A percentile compares a stretch with the other conserved stretches of the same genome.
Conservation (phyloP, 495 filamentous ascomycete genomes). For the Neurospora cerealis region DNA sequence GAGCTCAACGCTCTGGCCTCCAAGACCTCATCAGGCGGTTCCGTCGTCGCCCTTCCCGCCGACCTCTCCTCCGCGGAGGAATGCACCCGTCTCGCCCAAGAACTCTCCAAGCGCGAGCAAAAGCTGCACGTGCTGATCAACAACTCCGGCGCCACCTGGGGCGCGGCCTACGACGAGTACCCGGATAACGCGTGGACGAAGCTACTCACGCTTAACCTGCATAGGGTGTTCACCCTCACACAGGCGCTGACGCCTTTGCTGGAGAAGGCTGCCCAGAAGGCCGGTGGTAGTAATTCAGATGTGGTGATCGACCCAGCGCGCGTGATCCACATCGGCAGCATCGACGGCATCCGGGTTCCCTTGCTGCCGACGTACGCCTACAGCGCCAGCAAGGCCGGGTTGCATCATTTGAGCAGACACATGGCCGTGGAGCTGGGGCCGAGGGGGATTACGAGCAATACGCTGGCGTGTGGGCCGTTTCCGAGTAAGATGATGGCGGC, state of each 20-base stretch:
- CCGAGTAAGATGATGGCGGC: conserved; percentile 77
- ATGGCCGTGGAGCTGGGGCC: conserved; percentile 61
- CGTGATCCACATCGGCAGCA: conserved; percentile 67
- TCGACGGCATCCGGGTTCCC: conserved; percentile 67
- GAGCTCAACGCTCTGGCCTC: conserved; percentile 16
- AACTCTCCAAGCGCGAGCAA: conserved; percentile 49
- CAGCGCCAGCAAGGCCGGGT: conserved; percentile 61
- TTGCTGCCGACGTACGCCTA: conserved; percentile 67
- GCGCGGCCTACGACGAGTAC: conserved; percentile 58
- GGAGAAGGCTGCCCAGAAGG: conserved; percentile 23
- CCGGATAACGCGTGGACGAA: conserved; percentile 63
- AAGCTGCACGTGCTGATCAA: conserved; percentile 69
- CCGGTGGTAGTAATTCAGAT: no score
- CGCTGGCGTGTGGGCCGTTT: conserved; percentile 68
- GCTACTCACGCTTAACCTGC: conserved; percentile 70
- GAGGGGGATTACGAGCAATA: conserved; percentile 48
- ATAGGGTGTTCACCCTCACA: conserved; percentile 71
- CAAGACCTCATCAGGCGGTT: conserved; percentile 2
- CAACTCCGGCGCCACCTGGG: conserved; percentile 76
- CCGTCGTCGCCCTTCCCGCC: conserved; percentile 26
- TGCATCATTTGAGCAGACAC: conserved; percentile 65
- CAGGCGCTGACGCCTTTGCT: conserved; percentile 63
- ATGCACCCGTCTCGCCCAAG: conserved; percentile 50
- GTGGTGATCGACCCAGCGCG: conserved; percentile 38
- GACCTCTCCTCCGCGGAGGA: conserved; percentile 35